Percentiles rank a stretch among this genome's conserved stretches.
Evolutionary conservation across 768 basidiomycete species (phyloP).

Genomic region (Boletales sp.): DNA sequence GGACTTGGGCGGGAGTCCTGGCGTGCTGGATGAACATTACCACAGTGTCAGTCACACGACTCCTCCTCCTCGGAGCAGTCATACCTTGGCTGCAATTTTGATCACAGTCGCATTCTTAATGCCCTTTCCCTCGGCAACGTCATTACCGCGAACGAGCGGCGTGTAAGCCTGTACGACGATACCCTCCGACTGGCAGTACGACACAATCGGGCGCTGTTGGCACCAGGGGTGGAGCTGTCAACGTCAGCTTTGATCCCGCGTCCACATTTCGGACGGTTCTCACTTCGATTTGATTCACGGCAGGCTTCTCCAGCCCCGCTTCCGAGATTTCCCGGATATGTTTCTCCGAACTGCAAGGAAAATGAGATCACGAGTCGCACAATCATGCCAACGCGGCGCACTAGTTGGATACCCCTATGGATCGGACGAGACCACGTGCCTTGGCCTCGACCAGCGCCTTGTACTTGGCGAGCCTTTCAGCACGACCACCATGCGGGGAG

Average conservation of each 20-base stretch:
- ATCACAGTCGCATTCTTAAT: conserved; percentile 49
- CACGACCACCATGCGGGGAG: conserved; percentile 37
- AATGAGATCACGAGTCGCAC: not conserved
- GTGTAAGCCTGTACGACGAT: conserved; percentile 72
- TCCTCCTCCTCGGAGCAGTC: not conserved
- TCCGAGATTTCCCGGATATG: conserved; percentile 24
- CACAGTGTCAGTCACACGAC: not conserved
- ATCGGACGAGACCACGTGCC: conserved; percentile 34
- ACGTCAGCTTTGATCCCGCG: not conserved
- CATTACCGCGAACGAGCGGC: conserved; percentile 56
- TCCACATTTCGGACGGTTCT: not conserved
- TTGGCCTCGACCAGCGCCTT: conserved; percentile 35
- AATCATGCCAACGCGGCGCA: conserved; percentile 13
- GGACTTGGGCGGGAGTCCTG: conserved; percentile 38
- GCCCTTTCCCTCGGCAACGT: conserved; percentile 19
- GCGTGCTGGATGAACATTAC: conserved; percentile 17
- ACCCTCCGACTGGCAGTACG: conserved; percentile 57
- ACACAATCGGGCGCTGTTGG: conserved; percentile 73
- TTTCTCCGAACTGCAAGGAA: conserved; percentile 18
- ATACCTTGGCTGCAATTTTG: conserved; percentile 55
- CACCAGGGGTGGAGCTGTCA: conserved; percentile 74
- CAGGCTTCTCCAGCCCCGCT: conserved; percentile 24
- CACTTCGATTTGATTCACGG: conserved; percentile 29
- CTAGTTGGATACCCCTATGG: conserved; percentile 49
- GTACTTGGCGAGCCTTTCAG: conserved; percentile 38